Percentiles rank a stretch among this genome's conserved stretches.
phyloP scores from a whole-genome alignment of 108 stramenopile genomes.

The Epipyxis sp. region DNA sequence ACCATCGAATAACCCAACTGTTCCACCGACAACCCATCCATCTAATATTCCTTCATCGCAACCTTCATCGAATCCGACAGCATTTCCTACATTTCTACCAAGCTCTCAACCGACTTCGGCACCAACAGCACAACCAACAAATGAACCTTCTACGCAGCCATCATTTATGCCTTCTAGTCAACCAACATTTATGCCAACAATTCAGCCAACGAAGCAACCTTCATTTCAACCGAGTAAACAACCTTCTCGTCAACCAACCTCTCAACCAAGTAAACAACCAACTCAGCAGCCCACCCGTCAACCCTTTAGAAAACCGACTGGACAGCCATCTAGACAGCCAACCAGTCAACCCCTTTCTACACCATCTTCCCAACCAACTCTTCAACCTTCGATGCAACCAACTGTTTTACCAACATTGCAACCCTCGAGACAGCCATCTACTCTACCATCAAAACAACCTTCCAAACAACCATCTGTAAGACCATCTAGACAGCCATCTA shows the following conservation, averaged over 20 bases:
- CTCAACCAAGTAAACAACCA: neutral
- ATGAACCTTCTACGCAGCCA: neutral
- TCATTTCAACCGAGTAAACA: neutral
- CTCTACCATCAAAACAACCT: neutral
- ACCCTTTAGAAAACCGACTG: neutral
- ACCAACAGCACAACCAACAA: neutral
- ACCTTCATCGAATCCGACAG: too few species aligned
- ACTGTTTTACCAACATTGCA: neutral
- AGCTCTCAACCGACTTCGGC: neutral
- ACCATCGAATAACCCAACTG: too few species aligned
- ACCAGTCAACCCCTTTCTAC: neutral
- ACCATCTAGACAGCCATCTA: slow-evolving; percentile 14
- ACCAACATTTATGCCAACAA: neutral
- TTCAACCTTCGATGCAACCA: neutral
- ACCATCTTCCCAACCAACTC: neutral
- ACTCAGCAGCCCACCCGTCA: neutral
- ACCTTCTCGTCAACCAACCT: neutral
- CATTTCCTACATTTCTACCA: too few species aligned
- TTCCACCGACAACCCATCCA: too few species aligned
- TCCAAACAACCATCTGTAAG: neutral
- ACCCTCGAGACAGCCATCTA: neutral
- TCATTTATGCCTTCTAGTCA: neutral
- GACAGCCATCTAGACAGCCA: slow-evolving; percentile 3
- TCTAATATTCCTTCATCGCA: too few species aligned
- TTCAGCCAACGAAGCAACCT: neutral